phyloP scores from a whole-genome alignment of 208 protist genomes.

The Tetramitus jugosus region DNA sequence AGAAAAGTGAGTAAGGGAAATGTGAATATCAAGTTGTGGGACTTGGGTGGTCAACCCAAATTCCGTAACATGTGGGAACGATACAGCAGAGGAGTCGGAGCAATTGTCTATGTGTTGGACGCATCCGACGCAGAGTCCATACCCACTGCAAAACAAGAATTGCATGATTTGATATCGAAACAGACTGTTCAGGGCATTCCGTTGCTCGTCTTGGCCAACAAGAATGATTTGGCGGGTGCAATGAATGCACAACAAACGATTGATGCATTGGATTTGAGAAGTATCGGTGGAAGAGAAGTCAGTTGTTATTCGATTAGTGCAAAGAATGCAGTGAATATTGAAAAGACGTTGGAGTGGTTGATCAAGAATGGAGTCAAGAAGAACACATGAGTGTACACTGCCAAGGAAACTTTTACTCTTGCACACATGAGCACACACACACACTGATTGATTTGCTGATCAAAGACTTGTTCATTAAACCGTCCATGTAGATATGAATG shows the following conservation, averaged over 20 bases:
- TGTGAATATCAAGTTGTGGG: conserved; percentile 83
- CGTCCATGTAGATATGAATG: too few relatives aligned
- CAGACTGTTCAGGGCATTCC: conserved; percentile 64
- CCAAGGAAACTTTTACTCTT: not conserved
- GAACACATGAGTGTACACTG: not conserved
- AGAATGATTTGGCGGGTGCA: conserved; percentile 68
- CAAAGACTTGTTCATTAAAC: not conserved
- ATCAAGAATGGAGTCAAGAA: conserved; percentile 51
- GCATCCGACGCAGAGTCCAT: conserved; percentile 56
- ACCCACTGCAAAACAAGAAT: conserved; percentile 51
- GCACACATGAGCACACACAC: not conserved
- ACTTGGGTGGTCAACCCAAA: conserved; percentile 57
- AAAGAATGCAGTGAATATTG: conserved; percentile 74
- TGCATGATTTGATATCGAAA: conserved; percentile 64
- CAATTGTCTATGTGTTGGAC: conserved; percentile 80
- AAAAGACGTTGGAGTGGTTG: conserved; percentile 73
- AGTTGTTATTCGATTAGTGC: conserved; percentile 72
- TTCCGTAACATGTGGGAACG: conserved; percentile 33
- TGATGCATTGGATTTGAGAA: conserved; percentile 49
- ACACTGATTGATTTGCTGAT: not conserved
- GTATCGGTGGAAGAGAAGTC: conserved; percentile 59
- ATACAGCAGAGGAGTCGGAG: conserved; percentile 76
- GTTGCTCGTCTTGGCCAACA: conserved; percentile 77
- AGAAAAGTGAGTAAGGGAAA: conserved; percentile 56
- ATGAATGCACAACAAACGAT: conserved; percentile 51